Evolutionary conservation across 2,329 filamentous ascomycete genomes (phyloP), one percentile per base, ranked within the genome.

Genomic region (Epichloe baconii): DNA sequence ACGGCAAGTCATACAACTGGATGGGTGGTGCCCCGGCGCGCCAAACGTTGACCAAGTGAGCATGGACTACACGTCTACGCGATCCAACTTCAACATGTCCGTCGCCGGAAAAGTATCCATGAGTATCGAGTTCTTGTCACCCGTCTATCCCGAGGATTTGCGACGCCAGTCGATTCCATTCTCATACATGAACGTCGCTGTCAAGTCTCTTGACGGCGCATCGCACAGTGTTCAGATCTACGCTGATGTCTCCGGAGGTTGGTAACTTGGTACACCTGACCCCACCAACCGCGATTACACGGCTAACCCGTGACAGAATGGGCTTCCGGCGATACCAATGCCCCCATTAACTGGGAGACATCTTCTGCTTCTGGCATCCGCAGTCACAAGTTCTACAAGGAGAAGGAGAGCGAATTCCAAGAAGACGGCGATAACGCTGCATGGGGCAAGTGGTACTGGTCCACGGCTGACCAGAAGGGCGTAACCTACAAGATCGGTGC

Each of bases 381-480:
- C 5, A 87, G 83, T 59, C 84, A 88, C 67, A 75, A 76, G 47
- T 78, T 87, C 52, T 75, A 73, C 56, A 74, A 79, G 44, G 70
- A 75, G 54, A 64, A 71, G 8, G 83, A 91, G 64, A 68, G 78
- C 47, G 68, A 81, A 17, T 83, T 93, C 50, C 77, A 78, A 1
- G 88, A 95, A 62, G 69, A 70, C 12, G 69, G 69, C 41, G 83
- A 94, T 59, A 82, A 84, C 57, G 78, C 86, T 0, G 84, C 88
- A 68, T 95, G 88, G 88, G 88, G 88, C 2, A 82, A 78, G 48
- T 78, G 90, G 69, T 82, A 86, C 65, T 88, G 89, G 64, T 82
- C 84, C 12, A 88, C 79, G 3, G 78, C 80, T 26, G 71, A 75
- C 49, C 34, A 59, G 53, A 15, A 65, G 19, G 74, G 73, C 23